These are phyloP conservation scores for Corchorus olitorius DNA, from an alignment of 345 rosid genomes.

Conservation along the genomic window DNA sequence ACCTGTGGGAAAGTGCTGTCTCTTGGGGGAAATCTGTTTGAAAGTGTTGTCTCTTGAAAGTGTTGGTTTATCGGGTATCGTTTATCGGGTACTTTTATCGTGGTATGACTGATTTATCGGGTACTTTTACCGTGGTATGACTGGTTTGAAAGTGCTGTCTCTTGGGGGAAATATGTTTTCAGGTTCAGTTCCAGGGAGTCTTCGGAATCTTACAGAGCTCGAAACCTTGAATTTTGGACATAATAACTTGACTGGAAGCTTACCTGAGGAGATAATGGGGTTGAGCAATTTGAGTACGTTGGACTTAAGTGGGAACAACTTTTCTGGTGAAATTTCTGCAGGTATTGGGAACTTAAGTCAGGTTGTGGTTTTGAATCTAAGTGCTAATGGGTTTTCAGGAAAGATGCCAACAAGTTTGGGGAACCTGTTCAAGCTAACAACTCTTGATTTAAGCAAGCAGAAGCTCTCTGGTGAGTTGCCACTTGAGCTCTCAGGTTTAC, in stretches of 20 bases:
- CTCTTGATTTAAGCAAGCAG: slow-evolving; percentile 69
- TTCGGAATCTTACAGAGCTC: slow-evolving; percentile 51
- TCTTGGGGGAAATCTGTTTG: too few species aligned
- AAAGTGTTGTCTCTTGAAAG: too few species aligned
- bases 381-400: slow-evolving; percentile 61
- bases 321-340: slow-evolving; percentile 56
- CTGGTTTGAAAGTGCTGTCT: slow-evolving; percentile 56
- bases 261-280: slow-evolving; percentile 61
- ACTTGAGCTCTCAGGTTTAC: slow-evolving; percentile 75
- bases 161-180: slow-evolving; percentile 68
- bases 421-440: slow-evolving; percentile 48
- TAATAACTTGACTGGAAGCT: slow-evolving; percentile 60
- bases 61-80: too few species aligned
- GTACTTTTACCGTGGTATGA: too few species aligned
- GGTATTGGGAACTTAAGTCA: slow-evolving; percentile 57
- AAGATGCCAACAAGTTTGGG: slow-evolving; percentile 55
- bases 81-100: too few species aligned
- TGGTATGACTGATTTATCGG: too few species aligned
- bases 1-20: too few species aligned
- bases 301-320: slow-evolving; percentile 68
- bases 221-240: slow-evolving; percentile 52
- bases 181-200: slow-evolving; percentile 60
- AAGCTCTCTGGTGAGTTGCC: slow-evolving; percentile 70
- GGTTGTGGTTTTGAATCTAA: slow-evolving; percentile 49
- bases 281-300: slow-evolving; percentile 61